phyloP scores from a whole-genome alignment of 1,284 basidiomycete genomes.

The Trametes polyzona region DNA sequence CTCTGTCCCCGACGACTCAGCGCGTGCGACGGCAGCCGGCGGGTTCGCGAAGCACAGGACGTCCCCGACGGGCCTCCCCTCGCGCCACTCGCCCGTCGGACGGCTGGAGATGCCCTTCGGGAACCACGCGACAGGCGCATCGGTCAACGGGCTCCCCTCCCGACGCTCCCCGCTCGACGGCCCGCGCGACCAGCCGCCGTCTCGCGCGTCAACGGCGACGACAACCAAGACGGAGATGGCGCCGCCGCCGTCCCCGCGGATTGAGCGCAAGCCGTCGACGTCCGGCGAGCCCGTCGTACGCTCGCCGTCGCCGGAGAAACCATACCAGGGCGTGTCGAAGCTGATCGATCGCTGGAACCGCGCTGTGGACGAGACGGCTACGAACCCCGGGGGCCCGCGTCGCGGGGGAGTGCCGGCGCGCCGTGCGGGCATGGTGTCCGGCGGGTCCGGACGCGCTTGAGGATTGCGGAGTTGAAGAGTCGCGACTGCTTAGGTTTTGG shows the following conservation, averaged over 20 bases:
- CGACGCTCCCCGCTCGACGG: conserved; percentile 32
- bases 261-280: conserved; percentile 20
- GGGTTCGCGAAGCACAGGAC: conserved; percentile 31
- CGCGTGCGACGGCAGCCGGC: conserved; percentile 17
- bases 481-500: background rate
- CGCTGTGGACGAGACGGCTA: conserved; percentile 71
- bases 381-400: conserved; percentile 36
- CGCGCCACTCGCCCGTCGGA: conserved; percentile 32
- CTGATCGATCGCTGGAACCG: conserved; percentile 85
- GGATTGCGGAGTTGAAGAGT: too few species aligned
- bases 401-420: conserved; percentile 22
- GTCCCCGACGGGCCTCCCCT: conserved; percentile 30
- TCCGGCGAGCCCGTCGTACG: conserved; percentile 39
- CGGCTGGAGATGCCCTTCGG: conserved; percentile 22
- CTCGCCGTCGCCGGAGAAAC: conserved; percentile 70
- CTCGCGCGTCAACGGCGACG: conserved; percentile 13
- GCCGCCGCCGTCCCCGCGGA: conserved; percentile 20
- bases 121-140: conserved; percentile 6
- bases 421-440: conserved; percentile 25
- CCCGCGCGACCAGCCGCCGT: conserved; percentile 16
- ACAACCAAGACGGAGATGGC: conserved; percentile 5
- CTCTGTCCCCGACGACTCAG: conserved; percentile 31
- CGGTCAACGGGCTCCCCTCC: conserved; percentile 26
- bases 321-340: conserved; percentile 79
- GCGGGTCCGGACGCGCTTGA: conserved; percentile 20